Conservation (phyloP, 495 filamentous ascomycete species). For the Thozetella sp. region DNA sequence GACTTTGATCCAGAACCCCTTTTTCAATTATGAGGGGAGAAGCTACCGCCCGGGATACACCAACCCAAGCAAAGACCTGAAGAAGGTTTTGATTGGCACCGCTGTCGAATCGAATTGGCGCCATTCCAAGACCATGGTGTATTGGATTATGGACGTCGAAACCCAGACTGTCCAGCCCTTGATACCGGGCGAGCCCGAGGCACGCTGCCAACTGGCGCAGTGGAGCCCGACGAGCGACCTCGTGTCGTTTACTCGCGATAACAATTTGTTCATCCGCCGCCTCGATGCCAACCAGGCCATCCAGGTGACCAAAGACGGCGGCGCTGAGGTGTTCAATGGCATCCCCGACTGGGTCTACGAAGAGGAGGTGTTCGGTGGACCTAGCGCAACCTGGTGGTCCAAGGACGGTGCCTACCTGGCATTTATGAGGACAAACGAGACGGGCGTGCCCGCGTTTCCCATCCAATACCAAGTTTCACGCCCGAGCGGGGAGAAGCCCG, state of each 20-base stretch:
- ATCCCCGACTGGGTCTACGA: conserved; percentile 99
- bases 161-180: conserved; percentile 79
- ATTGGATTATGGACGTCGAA: conserved; percentile 93
- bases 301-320: conserved; percentile 85
- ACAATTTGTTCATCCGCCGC: conserved; percentile 84
- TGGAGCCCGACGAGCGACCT: conserved; percentile 91
- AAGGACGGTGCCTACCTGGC: conserved; percentile 84
- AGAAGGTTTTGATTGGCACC: conserved; percentile 80
- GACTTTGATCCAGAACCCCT: conserved; percentile 72
- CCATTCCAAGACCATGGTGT: conserved; percentile 80
- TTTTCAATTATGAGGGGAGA: conserved; percentile 58
- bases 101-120: conserved; percentile 77
- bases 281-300: conserved; percentile 55
- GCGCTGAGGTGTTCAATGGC: conserved; percentile 86
- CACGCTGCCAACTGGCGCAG: conserved; percentile 76
- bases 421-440: conserved; percentile 92
- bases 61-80: conserved; percentile 81
- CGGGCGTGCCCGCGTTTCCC: conserved; percentile 87
- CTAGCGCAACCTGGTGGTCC: conserved; percentile 93
- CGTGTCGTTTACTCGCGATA: conserved; percentile 80
- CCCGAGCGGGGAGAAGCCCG: conserved; percentile 75
- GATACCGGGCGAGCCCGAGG: conserved; percentile 67
- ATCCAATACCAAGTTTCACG: conserved; percentile 90
- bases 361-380: conserved; percentile 85
- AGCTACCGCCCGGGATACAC: conserved; percentile 54